Conservation (phyloP, 305 asterid genomes). For the Fraxinus platypoda region DNA sequence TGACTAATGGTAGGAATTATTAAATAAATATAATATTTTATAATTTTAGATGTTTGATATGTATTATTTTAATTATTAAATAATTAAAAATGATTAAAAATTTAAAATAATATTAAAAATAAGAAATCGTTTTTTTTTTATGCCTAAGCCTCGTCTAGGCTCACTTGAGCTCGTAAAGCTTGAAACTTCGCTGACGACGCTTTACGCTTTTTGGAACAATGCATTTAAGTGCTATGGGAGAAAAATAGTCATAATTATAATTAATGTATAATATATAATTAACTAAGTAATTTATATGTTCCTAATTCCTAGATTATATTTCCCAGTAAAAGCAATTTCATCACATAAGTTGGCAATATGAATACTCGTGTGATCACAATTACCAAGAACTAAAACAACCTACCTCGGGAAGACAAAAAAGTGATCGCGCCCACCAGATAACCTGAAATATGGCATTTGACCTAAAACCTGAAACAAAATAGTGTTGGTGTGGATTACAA, state of each 20-base stretch:
- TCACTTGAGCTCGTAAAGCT: too few species aligned
- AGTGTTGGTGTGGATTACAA: conserved; percentile 29
- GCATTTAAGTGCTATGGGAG: neutral
- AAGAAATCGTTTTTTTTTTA: too few species aligned
- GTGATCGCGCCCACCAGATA: conserved; percentile 91
- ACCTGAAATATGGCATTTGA: conserved; percentile 95
- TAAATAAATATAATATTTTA: too few species aligned
- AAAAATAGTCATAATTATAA: neutral
- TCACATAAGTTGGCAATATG: neutral
- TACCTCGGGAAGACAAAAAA: conserved; percentile 94
- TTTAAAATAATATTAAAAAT: too few species aligned
- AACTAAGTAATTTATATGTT: neutral
- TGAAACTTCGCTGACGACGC: too few species aligned
- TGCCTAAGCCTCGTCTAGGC: neutral
- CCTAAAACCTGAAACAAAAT: conserved; percentile 79
- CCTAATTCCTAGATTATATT: neutral
- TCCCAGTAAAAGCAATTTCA: neutral
- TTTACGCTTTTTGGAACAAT: neutral
- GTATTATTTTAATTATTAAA: neutral
- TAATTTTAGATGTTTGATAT: neutral
- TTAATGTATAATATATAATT: neutral
- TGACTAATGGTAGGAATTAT: neutral
- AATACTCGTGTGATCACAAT: conserved; percentile 5
- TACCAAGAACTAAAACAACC: conserved; percentile 10
- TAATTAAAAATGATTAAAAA: too few species aligned